phyloP scores from a whole-genome alignment of 2,329 filamentous ascomycete species.

The Scorias spongiosa region DNA sequence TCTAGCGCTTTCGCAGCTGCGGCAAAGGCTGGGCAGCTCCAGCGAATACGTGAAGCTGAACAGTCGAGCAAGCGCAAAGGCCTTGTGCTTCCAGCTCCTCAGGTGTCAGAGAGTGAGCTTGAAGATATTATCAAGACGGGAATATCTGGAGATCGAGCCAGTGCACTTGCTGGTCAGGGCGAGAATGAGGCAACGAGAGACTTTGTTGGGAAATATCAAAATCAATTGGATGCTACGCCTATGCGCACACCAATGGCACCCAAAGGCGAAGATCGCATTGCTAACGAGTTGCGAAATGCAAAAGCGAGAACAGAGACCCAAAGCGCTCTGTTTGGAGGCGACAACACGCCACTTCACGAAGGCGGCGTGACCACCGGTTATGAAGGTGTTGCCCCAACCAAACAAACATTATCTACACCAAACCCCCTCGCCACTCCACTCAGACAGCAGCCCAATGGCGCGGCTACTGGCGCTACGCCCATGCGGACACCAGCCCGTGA shows the following conservation, averaged over 20 bases:
- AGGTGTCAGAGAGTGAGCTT: conserved; percentile 82
- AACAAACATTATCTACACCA: conserved; percentile 72
- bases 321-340: conserved; percentile 81
- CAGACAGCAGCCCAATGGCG: conserved; percentile 48
- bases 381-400: conserved; percentile 66
- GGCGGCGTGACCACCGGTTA: conserved; percentile 74
- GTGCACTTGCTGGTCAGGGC: conserved; percentile 54
- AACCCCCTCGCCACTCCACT: conserved; percentile 87
- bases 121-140: conserved; percentile 99
- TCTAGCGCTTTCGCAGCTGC: conserved; percentile 72
- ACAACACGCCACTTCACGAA: conserved; percentile 80
- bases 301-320: conserved; percentile 83
- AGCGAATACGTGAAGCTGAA: conserved; percentile 88
- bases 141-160: conserved; percentile 78
- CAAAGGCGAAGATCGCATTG: conserved; percentile 85
- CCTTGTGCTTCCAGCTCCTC: conserved; percentile 72
- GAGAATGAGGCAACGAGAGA: conserved; percentile 77
- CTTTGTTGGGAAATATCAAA: conserved; percentile 73
- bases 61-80: conserved; percentile 84
- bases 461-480: conserved; percentile 62
- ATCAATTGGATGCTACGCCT: conserved; percentile 64
- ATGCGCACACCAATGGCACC: conserved; percentile 86
- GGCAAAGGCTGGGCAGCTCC: conserved; percentile 82
- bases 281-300: conserved; percentile 93
- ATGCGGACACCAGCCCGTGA: conserved; percentile 71